phyloP scores from a whole-genome alignment of 768 basidiomycete species.

The Pleurotus djamor region DNA sequence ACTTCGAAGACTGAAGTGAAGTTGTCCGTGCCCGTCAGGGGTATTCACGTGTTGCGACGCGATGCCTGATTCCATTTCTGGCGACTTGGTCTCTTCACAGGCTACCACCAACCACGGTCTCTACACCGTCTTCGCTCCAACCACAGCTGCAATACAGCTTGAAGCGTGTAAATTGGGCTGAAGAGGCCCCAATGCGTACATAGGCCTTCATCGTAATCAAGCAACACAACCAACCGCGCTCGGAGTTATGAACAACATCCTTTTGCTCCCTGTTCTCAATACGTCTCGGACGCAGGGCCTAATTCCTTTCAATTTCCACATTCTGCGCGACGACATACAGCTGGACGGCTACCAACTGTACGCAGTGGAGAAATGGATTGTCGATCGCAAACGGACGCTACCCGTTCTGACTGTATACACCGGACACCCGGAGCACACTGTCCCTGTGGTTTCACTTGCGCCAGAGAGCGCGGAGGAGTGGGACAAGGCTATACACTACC shows the following conservation, averaged over 20 bases:
- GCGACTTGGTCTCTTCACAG: too few relatives aligned
- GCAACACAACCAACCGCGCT: conserved; percentile 16
- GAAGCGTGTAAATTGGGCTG: too few relatives aligned
- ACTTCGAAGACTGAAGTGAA: too few relatives aligned
- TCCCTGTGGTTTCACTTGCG: conserved; percentile 40
- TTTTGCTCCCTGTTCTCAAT: background rate
- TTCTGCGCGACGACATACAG: conserved; percentile 45
- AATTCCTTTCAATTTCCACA: conserved; percentile 42
- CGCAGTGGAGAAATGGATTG: conserved; percentile 86
- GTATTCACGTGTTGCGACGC: too few relatives aligned
- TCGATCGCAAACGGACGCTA: conserved; percentile 59
- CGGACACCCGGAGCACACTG: conserved; percentile 68
- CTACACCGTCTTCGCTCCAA: too few relatives aligned
- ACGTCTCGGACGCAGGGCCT: background rate
- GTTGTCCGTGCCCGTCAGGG: too few relatives aligned
- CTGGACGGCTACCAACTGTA: conserved; percentile 76
- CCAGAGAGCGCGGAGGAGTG: conserved; percentile 49
- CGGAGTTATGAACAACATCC: conserved; percentile 6
- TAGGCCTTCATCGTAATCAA: background rate
- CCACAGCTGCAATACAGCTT: too few relatives aligned
- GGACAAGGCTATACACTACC: conserved; percentile 56
- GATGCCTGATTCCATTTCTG: too few relatives aligned
- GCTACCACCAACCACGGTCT: too few relatives aligned
- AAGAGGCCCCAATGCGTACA: too few relatives aligned
- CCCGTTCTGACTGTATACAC: conserved; percentile 74